Evolutionary conservation across 148 eudicot genomes (phyloP).

Genomic region (Arctostaphylos glauca): DNA sequence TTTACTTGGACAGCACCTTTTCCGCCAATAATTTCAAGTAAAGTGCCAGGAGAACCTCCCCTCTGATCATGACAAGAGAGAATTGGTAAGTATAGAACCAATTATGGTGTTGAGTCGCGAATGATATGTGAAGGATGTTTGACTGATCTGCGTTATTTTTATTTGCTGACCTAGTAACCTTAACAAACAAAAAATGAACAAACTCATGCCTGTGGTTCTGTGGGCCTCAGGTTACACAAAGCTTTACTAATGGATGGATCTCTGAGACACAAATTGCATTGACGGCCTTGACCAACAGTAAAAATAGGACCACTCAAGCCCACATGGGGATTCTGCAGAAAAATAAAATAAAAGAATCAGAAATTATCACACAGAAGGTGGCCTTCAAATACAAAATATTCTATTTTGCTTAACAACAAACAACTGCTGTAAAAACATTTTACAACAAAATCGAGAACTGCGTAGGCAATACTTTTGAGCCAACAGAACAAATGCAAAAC

Average conservation of each 20-base stretch:
- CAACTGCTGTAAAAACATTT: background rate
- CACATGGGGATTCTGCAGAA: conserved; percentile 62
- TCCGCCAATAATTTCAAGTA: conserved; percentile 72
- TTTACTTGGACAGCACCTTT: conserved; percentile 77
- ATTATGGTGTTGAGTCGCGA: background rate
- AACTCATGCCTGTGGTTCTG: conserved; percentile 57
- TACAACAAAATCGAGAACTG: background rate
- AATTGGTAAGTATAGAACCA: background rate
- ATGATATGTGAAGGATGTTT: background rate
- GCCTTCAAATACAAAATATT: background rate
- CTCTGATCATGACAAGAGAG: conserved; percentile 28
- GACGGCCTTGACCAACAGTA: conserved; percentile 82
- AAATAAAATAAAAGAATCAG: background rate
- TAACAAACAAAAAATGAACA: background rate
- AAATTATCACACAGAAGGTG: background rate
- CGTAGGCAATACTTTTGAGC: background rate
- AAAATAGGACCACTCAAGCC: conserved; percentile 48
- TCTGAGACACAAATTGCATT: conserved; percentile 62
- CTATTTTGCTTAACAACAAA: background rate
- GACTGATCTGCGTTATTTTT: background rate
- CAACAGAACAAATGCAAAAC: background rate
- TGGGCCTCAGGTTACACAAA: conserved; percentile 72
- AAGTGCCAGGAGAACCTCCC: conserved; percentile 48
- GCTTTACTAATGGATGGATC: conserved; percentile 67
- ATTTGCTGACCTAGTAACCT: background rate